Evolutionary conservation across 805 yeast genomes (phyloP).

Genomic region (Lipomyces spencermartinsiae): DNA sequence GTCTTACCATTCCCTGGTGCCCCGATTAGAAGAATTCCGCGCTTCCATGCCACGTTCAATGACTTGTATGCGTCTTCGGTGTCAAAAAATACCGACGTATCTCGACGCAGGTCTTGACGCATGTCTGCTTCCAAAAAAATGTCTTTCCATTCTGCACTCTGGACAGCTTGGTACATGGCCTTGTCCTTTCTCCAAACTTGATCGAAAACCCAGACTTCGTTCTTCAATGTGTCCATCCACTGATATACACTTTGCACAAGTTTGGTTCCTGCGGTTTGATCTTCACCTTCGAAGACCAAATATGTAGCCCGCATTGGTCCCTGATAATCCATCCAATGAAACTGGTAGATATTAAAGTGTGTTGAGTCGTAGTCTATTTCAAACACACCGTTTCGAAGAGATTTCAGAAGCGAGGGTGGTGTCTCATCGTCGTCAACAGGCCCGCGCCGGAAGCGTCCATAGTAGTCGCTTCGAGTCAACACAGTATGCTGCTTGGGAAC

Average conservation of each 20-base stretch:
- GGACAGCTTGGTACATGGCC: not conserved
- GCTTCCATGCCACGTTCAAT: constrained; percentile 8
- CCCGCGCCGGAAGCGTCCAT: not conserved
- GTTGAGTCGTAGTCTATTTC: constrained; percentile 1
- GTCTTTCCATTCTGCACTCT: not conserved
- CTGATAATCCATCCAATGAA: not conserved
- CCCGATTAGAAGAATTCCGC: not conserved
- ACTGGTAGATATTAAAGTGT: not conserved
- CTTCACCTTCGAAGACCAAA: constrained; percentile 5
- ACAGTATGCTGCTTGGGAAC: not conserved
- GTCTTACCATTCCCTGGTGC: constrained; percentile 7
- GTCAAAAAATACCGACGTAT: constrained; percentile 7
- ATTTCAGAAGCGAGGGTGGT: not conserved
- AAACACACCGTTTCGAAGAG: constrained; percentile 8
- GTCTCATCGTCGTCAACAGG: not conserved
- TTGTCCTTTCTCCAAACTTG: constrained; percentile 10
- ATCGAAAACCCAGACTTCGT: constrained; percentile 10
- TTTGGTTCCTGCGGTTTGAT: not conserved
- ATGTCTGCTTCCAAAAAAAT: constrained; percentile 5
- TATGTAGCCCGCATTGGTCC: not conserved
- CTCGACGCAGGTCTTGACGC: constrained; percentile 2
- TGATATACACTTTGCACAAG: constrained; percentile 7
- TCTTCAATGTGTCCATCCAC: constrained; percentile 6
- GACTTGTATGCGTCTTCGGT: constrained; percentile 6
- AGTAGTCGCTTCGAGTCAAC: not conserved